Conservation (phyloP, 768 basidiomycete genomes). For the Pseudohyphozyma bogoriensis region DNA sequence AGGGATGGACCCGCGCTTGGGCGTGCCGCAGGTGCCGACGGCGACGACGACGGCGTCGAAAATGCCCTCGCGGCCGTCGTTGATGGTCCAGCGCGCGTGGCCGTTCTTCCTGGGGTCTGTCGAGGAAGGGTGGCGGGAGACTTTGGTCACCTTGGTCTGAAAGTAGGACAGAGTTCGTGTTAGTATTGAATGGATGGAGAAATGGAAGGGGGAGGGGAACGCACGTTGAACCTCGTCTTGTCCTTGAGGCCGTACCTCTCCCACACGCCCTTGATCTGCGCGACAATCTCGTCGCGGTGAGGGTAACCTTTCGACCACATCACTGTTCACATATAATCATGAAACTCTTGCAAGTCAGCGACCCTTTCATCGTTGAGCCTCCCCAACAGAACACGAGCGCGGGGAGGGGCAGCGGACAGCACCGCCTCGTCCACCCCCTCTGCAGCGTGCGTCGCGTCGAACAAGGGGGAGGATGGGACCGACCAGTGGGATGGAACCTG, state of each 20-base stretch:
- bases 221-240: conserved; percentile 44
- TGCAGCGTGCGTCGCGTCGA: too few relatives aligned
- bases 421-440: too few relatives aligned
- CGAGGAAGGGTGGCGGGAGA: conserved; percentile 28
- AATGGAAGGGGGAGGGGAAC: background rate
- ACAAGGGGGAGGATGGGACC: too few relatives aligned
- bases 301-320: conserved; percentile 46
- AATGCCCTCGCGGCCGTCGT: conserved; percentile 44
- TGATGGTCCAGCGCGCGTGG: conserved; percentile 44
- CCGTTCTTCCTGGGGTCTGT: conserved; percentile 28
- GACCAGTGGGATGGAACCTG: too few relatives aligned
- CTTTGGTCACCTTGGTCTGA: conserved; percentile 38
- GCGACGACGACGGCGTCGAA: conserved; percentile 46
- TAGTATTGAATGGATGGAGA: too few relatives aligned
- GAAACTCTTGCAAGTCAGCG: too few relatives aligned
- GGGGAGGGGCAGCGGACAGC: too few relatives aligned
- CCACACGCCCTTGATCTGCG: conserved; percentile 45
- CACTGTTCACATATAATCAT: too few relatives aligned
- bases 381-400: too few relatives aligned
- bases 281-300: conserved; percentile 46
- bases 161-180: background rate
- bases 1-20: conserved; percentile 43
- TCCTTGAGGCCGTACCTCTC: conserved; percentile 46
- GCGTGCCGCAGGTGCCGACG: conserved; percentile 44
- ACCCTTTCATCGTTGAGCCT: too few relatives aligned